phyloP scores from a whole-genome alignment of 2,329 filamentous ascomycete genomes.

The Epichloe brachyelytri region DNA sequence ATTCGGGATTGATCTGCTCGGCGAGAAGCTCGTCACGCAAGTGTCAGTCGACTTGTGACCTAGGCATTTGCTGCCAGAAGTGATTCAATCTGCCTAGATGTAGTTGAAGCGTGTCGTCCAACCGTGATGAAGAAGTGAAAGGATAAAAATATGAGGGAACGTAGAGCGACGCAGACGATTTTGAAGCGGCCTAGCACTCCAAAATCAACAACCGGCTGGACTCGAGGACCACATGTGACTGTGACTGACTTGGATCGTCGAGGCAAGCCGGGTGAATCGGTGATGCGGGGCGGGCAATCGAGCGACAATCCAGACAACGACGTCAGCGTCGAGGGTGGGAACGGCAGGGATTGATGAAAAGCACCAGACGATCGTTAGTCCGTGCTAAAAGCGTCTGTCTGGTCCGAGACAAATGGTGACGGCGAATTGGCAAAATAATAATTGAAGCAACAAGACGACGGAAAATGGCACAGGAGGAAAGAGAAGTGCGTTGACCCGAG shows the following conservation, averaged over 20 bases:
- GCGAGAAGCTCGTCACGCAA: neutral
- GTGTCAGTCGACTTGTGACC: neutral
- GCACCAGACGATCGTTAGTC: neutral
- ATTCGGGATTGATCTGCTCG: neutral
- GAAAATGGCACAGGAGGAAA: neutral
- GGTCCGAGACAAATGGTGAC: neutral
- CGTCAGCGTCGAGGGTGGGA: neutral
- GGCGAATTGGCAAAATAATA: neutral
- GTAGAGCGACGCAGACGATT: conserved; percentile 1
- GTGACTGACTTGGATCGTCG: conserved; percentile 5
- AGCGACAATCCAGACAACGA: neutral
- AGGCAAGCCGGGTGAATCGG: neutral
- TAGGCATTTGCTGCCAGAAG: neutral
- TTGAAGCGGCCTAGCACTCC: neutral
- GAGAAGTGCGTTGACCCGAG: neutral
- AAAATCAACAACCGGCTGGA: neutral
- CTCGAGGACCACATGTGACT: conserved; percentile 4
- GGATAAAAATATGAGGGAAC: neutral
- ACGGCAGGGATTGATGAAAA: neutral
- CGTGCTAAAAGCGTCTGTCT: neutral
- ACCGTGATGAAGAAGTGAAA: neutral
- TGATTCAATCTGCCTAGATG: neutral
- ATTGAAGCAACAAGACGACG: neutral
- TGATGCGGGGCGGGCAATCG: conserved; percentile 1
- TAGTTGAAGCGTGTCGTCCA: neutral